phyloP scores from a whole-genome alignment of 75 land plant species.

The Ceratopteris richardii region DNA sequence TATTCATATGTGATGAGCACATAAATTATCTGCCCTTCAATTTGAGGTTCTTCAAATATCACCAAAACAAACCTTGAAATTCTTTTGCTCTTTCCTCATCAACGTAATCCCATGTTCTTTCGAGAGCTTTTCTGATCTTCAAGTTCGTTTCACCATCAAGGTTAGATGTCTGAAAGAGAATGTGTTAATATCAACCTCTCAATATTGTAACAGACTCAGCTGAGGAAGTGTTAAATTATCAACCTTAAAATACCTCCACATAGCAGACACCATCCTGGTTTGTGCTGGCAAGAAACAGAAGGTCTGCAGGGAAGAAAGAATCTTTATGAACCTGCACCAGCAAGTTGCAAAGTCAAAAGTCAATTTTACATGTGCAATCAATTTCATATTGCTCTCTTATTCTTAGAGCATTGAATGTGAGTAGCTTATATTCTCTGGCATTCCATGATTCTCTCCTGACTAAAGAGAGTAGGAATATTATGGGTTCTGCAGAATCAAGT shows the following conservation, averaged over 20 bases:
- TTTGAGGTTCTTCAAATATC: too few species aligned
- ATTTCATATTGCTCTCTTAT: neutral
- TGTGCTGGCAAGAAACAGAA: conserved; percentile 88
- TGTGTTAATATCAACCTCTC: neutral
- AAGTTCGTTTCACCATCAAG: conserved; percentile 98
- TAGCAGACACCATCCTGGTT: conserved; percentile 98
- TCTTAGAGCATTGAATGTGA: too few species aligned
- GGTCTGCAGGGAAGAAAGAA: conserved; percentile 90
- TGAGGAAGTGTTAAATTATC: too few species aligned
- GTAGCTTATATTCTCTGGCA: too few species aligned
- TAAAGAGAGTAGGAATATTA: too few species aligned
- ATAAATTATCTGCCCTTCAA: too few species aligned
- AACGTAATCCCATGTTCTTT: conserved; percentile 95
- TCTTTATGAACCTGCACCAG: conserved; percentile 73
- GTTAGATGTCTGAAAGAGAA: conserved; percentile 73
- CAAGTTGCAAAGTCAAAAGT: neutral
- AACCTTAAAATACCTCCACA: conserved; percentile 61
- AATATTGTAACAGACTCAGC: too few species aligned
- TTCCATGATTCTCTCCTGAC: too few species aligned
- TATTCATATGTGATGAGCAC: too few species aligned
- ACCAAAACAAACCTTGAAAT: conserved; percentile 55
- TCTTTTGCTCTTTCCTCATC: conserved; percentile 69
- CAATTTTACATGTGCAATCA: too few species aligned
- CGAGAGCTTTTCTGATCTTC: conserved; percentile 94
- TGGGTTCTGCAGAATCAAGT: too few species aligned